phyloP scores from a whole-genome alignment of 345 rosid species.

The Toxicodendron radicans region DNA sequence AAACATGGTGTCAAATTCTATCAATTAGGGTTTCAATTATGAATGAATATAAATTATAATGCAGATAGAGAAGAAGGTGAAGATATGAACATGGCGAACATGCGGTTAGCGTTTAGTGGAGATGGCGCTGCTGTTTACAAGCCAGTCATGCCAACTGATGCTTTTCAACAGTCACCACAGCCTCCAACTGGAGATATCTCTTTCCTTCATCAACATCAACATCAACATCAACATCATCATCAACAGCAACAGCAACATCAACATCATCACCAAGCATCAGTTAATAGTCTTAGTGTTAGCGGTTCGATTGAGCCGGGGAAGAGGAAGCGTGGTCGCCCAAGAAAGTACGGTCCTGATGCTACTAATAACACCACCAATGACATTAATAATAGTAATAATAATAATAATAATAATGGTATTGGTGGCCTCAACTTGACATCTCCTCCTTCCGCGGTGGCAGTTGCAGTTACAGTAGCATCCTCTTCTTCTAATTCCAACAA shows the following conservation, averaged over 20 bases:
- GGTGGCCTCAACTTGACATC: conserved; percentile 21
- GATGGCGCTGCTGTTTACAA: conserved; percentile 22
- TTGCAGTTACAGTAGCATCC: not conserved
- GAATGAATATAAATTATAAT: not conserved
- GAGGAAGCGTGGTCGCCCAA: conserved; percentile 26
- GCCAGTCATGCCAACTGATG: conserved; percentile 18
- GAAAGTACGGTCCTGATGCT: conserved; percentile 17
- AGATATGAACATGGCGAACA: conserved; percentile 13
- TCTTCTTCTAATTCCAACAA: conserved; percentile 26
- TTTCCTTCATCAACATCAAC: not conserved
- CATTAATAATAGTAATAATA: not conserved
- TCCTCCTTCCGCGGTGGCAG: conserved; percentile 10
- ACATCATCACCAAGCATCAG: not conserved
- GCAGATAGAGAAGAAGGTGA: conserved; percentile 15
- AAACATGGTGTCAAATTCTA: not conserved
- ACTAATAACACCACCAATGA: not conserved
- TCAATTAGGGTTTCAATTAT: conserved; percentile 18
- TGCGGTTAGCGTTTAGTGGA: conserved; percentile 19
- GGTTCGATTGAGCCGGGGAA: conserved; percentile 11
- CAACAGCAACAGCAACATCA: no score
- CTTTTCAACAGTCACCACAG: not conserved
- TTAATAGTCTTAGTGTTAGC: not conserved
- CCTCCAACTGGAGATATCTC: not conserved
- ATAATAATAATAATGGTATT: not conserved
- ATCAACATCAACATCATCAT: conserved; percentile 2